Evolutionary conservation across 73 alveolate species (phyloP), one percentile per base, ranked within the genome.

Genomic region (Uronychia setigera): DNA sequence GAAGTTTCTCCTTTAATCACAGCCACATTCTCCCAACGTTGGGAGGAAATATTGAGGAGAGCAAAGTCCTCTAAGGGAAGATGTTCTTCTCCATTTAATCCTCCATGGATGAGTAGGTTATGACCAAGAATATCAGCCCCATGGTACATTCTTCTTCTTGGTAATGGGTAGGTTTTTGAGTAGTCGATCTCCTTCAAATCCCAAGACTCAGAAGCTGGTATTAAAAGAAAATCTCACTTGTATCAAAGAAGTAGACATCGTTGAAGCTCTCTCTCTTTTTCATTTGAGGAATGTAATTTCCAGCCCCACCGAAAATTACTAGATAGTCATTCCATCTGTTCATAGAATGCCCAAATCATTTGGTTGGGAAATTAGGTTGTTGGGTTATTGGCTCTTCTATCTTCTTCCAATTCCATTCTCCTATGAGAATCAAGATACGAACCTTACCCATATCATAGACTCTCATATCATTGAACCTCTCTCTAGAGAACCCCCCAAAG

Each of bases 401-500:
- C 67, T 46, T 46, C 67, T 46, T 46, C 67, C 67, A 34, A 33
- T 25, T 28, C 81, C 32, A 76, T 5, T 5, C 30, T 30, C 25
- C 58, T 76, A 1, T 25, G 28, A 30, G 35, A 1, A 29, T 28
- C 27, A 5, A 30, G 59, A 26, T 29, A 25, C 46, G 1, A 5
- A 76, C 19, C 59, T 25, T 29, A 46, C 67, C 67, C 5, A 46
- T 5, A 27, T 85, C 91, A 30, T 35, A 58, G 25, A 85, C 76
- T 59, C 91, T 85, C 31, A 85, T 46, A 78, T 85, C 91, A 28
- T 57, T 78, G 77, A 85, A 85, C 31, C 76, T 29, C 58, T 85
- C 91, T 35, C 91, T 11, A 0, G 91, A 76, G 58, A 85, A 85
- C n/a, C 91, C 91, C 35, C 91, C 91, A 46, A 35, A 85, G 30